Evolutionary conservation across 2,329 filamentous ascomycete species (phyloP).

Genomic region (Talaromyces islandicus): DNA sequence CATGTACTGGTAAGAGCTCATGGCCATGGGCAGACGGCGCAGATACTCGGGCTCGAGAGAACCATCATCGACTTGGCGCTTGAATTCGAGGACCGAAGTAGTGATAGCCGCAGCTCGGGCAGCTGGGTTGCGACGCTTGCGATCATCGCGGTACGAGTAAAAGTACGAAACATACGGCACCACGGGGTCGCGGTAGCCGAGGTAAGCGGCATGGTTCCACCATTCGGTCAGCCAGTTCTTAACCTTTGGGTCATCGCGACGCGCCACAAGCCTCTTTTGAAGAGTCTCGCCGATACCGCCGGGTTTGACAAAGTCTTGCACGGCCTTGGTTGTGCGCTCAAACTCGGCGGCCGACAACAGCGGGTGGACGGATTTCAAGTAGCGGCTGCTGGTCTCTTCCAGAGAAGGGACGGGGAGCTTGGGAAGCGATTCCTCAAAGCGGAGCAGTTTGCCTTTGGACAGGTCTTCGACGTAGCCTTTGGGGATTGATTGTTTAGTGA

Average conservation of each 20-base stretch:
- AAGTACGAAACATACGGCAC: slow-evolving; percentile 99
- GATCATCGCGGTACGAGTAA: slow-evolving; percentile 95
- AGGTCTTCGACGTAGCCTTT: slow-evolving; percentile 61
- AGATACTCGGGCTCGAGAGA: slow-evolving; percentile 96
- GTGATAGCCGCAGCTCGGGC: slow-evolving; percentile 91
- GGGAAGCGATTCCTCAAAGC: slow-evolving; percentile 61
- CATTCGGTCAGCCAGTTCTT: slow-evolving; percentile 97
- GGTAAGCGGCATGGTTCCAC: slow-evolving; percentile 96
- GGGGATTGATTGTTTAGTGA: neutral
- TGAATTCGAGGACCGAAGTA: slow-evolving; percentile 83
- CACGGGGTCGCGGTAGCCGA: slow-evolving; percentile 88
- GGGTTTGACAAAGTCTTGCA: slow-evolving; percentile 83
- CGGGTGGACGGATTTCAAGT: slow-evolving; percentile 62
- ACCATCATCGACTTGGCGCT: slow-evolving; percentile 77
- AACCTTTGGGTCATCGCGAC: slow-evolving; percentile 68
- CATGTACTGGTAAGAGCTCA: slow-evolving; percentile 99
- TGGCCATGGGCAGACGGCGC: slow-evolving; percentile 94
- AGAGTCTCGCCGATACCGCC: slow-evolving; percentile 75
- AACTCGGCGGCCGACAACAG: slow-evolving; percentile 55
- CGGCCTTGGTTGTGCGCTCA: slow-evolving; percentile 65
- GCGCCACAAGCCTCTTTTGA: slow-evolving; percentile 79
- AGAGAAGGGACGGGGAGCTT: slow-evolving; percentile 57
- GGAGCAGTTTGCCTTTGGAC: slow-evolving; percentile 59
- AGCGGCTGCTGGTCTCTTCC: slow-evolving; percentile 58
- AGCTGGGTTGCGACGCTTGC: slow-evolving; percentile 75